Evolutionary conservation across 306 rosid species (phyloP), one percentile per base, ranked within the genome.

Genomic region (Albizia julibrissin): DNA sequence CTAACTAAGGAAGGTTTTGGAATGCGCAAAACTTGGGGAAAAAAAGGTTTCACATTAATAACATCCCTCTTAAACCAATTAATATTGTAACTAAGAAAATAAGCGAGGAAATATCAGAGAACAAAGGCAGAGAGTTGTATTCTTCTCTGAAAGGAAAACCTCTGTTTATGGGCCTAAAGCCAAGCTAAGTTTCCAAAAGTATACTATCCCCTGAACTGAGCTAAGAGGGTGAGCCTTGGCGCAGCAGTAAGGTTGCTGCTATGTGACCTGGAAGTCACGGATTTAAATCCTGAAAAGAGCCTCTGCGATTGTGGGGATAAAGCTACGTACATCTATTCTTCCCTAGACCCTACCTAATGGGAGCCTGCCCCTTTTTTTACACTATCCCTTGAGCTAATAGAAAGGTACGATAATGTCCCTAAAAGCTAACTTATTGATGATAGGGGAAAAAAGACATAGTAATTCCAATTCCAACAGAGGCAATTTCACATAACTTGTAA

Each of bases 21-120:
- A 84, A 64, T 80, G 40, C 8, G 40, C 74, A 88, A 40, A 67
- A 40, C 33, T 43, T 10, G 10, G 39, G 9, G 58, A 0, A 29
- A 56, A 76, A 10, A 3, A 8, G 50, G 50, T 52, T 81, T 72
- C 67, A 31, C 50, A 59, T n/a, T 2, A 58, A 59, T 76, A 69
- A 76, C 64, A 27, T 43, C 26, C 79, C 68, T 19, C 33, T 22
- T 58, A 40, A 73, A 80, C 72, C 26, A 68, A 24, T 10, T 10
- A 10, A 26, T 24, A 61, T 2, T 24, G 27, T 26, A 26, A 54
- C 47, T 15, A 83, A 7, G 61, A 54, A 54, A 54, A 7, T 21
- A 54, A 22, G 29, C 1, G 15, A 58, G 14, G 29, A 58, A 56
- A 56, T 13, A 56, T 56, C 27, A n/a, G 2, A 58, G 15, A 58